Conservation (phyloP, 257 asterid genomes). For the Ilex aquifolium region DNA sequence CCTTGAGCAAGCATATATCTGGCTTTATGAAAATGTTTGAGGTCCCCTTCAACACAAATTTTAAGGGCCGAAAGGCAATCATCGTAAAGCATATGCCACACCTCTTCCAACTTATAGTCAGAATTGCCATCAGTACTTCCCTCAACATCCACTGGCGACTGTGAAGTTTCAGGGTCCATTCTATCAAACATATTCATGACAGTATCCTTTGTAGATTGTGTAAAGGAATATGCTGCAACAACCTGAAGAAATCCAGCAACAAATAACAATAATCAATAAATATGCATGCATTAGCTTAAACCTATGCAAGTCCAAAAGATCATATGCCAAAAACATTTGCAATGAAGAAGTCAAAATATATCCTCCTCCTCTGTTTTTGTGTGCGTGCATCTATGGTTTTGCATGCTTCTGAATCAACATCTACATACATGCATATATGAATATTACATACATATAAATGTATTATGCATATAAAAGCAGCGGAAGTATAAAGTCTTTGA, state of each 20-base stretch:
- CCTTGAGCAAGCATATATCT: constrained; percentile 96
- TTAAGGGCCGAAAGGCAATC: constrained; percentile 94
- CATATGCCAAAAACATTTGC: constrained; percentile 9
- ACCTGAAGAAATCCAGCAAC: constrained; percentile 44
- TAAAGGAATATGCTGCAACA: constrained; percentile 63
- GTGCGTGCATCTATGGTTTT: constrained; percentile 1
- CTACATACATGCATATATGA: neutral
- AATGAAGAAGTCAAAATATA: neutral
- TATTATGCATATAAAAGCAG: neutral
- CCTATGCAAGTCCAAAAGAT: neutral
- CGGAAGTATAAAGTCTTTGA: neutral
- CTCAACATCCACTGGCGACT: constrained; percentile 32
- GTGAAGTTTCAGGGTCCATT: constrained; percentile 33
- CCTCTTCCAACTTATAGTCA: constrained; percentile 39
- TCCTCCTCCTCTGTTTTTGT: no score
- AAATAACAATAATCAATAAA: constrained; percentile 4
- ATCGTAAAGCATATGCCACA: constrained; percentile 71
- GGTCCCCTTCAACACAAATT: constrained; percentile 96
- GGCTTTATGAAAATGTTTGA: constrained; percentile 96
- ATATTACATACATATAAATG: neutral
- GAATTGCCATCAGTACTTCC: constrained; percentile 28
- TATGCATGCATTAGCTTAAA: constrained; percentile 16
- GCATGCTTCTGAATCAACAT: no score
- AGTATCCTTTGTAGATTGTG: constrained; percentile 53
- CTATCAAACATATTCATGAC: constrained; percentile 34